A percentile compares a stretch with the other conserved stretches of the same genome.
Conservation (phyloP, 2,329 filamentous ascomycete genomes). For the Talaromyces pinophilus region DNA sequence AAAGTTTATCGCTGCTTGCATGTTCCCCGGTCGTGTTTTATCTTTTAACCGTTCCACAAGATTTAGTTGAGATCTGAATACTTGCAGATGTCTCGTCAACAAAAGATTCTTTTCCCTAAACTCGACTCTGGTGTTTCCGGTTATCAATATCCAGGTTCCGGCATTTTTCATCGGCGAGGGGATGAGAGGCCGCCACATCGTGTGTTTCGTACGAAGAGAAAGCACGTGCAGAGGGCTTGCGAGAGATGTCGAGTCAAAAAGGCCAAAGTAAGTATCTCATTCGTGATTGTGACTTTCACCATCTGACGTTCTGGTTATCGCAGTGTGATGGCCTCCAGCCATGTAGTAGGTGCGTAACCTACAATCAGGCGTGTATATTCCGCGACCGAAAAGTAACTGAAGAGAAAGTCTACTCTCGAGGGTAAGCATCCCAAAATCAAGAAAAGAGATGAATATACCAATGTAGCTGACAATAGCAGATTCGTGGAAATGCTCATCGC, state of each 20-base stretch:
- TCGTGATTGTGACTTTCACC: too few relatives aligned
- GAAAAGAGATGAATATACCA: neutral
- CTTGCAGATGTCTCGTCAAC: constrained; percentile 46
- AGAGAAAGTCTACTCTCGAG: constrained; percentile 48
- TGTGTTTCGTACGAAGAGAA: constrained; percentile 47
- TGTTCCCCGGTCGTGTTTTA: constrained; percentile 9
- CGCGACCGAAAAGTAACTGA: constrained; percentile 48
- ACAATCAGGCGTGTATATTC: constrained; percentile 48
- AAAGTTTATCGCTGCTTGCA: constrained; percentile 15
- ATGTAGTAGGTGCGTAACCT: constrained; percentile 46
- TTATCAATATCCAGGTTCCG: constrained; percentile 34
- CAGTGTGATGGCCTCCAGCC: constrained; percentile 50
- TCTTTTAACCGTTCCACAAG: constrained; percentile 11
- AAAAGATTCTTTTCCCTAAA: constrained; percentile 41
- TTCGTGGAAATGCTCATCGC: constrained; percentile 50
- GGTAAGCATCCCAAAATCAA: constrained; percentile 31
- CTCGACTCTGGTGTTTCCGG: constrained; percentile 26
- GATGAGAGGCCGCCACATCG: constrained; percentile 43
- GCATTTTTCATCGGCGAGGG: constrained; percentile 31
- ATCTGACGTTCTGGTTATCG: constrained; percentile 3
- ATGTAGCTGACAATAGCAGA: constrained; percentile 27
- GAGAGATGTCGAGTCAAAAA: constrained; percentile 51
- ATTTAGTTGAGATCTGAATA: constrained; percentile 26
- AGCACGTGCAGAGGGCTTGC: constrained; percentile 49
- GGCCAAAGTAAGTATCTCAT: constrained; percentile 39